These are phyloP conservation scores for Tolypocladium nubicola DNA, from an alignment of 2,329 filamentous ascomycete species.

Conservation along the genomic window DNA sequence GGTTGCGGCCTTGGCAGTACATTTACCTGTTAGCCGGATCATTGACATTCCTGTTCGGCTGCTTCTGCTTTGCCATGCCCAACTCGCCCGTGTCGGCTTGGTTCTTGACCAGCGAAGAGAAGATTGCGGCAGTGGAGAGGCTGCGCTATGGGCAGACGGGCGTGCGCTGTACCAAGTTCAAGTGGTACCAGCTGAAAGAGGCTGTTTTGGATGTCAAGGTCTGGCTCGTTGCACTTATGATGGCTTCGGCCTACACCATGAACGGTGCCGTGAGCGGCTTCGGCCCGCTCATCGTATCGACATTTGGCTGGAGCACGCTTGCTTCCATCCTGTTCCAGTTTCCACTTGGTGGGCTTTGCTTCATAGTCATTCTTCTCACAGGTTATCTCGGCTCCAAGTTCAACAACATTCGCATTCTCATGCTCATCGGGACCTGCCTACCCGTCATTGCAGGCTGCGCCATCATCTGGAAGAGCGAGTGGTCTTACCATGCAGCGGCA, in stretches of 20 bases:
- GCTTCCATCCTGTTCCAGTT: conserved; percentile 65
- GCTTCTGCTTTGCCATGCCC: conserved; percentile 55
- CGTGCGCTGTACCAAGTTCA: conserved; percentile 50
- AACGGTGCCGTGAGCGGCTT: conserved; percentile 64
- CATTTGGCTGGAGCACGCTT: conserved; percentile 55
- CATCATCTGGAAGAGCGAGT: conserved; percentile 60
- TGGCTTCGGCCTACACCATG: conserved; percentile 60
- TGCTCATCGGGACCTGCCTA: conserved; percentile 56
- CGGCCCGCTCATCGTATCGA: conserved; percentile 60
- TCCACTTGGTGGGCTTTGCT: conserved; percentile 58
- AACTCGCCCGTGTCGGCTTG: conserved; percentile 57
- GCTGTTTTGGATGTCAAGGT: conserved; percentile 48
- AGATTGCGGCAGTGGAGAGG: conserved; percentile 53
- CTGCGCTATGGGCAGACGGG: conserved; percentile 53
- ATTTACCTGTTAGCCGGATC: conserved; percentile 57
- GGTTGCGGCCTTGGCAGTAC: conserved; percentile 55
- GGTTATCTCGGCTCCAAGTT: conserved; percentile 53
- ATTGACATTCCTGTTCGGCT: conserved; percentile 53
- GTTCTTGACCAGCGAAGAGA: conserved; percentile 55
- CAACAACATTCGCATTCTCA: conserved; percentile 52
- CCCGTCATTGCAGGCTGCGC: conserved; percentile 66
- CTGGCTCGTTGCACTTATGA: conserved; percentile 56
- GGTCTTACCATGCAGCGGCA: conserved; percentile 53
- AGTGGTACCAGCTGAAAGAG: conserved; percentile 47
- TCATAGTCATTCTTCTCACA: conserved; percentile 53